Evolutionary conservation across 164 flowering plant genomes (phyloP).

Genomic region (Nelumbo lutea): DNA sequence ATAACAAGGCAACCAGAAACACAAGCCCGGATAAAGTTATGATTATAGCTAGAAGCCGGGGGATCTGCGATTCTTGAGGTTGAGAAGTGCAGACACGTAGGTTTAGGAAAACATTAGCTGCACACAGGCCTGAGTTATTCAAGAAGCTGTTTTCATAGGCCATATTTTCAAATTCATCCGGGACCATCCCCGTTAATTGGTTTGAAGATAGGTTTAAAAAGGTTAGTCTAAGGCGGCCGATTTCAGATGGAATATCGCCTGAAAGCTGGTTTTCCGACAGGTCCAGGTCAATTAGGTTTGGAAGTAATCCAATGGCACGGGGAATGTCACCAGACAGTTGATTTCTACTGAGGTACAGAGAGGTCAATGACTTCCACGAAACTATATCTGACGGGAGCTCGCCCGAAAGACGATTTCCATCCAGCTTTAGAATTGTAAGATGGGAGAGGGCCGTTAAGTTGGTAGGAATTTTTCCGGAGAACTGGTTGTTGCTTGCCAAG

Average conservation of each 20-base stretch:
- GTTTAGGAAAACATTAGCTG: constrained; percentile 13
- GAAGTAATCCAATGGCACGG: background rate
- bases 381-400: constrained; percentile 30
- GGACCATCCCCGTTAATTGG: constrained; percentile 38
- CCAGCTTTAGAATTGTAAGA: constrained; percentile 33
- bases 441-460: constrained; percentile 36
- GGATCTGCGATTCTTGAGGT: constrained; percentile 6
- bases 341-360: constrained; percentile 38
- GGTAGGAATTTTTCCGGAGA: constrained; percentile 44
- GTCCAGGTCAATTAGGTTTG: constrained; percentile 29
- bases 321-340: constrained; percentile 46
- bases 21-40: constrained; percentile 8
- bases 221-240: constrained; percentile 21
- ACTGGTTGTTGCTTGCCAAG: constrained; percentile 43
- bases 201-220: constrained; percentile 51
- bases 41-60: constrained; percentile 17
- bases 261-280: constrained; percentile 42
- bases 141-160: constrained; percentile 40
- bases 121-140: constrained; percentile 46
- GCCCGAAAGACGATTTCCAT: constrained; percentile 43
- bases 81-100: constrained; percentile 18
- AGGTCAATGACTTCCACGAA: constrained; percentile 37
- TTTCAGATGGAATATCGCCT: constrained; percentile 38
- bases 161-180: constrained; percentile 27
- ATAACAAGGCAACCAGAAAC: constrained; percentile 1